Evolutionary conservation across 345 rosid genomes (phyloP).

Genomic region (Salix suchowensis): DNA sequence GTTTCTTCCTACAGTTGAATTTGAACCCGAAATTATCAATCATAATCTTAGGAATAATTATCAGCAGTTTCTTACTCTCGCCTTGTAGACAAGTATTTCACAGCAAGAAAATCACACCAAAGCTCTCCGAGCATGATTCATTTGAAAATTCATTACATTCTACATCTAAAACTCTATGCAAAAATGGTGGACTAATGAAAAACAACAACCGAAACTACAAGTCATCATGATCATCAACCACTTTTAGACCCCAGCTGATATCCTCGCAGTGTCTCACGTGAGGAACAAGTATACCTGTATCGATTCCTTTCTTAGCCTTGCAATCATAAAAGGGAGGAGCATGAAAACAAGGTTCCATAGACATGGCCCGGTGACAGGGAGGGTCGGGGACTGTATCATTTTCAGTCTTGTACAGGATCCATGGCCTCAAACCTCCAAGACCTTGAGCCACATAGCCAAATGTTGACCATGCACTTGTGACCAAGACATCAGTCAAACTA

Average conservation of each 20-base stretch:
- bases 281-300: constrained; percentile 22
- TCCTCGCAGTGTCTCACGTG: constrained; percentile 34
- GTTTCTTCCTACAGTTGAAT: no score
- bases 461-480: constrained; percentile 31
- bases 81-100: no score
- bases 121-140: background rate
- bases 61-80: no score
- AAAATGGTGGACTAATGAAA: background rate
- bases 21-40: no score
- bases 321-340: constrained; percentile 35
- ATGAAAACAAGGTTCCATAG: constrained; percentile 32
- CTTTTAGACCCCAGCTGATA: constrained; percentile 32
- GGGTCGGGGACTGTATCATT: constrained; percentile 28
- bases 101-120: background rate
- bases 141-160: background rate
- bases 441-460: constrained; percentile 36
- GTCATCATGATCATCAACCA: constrained; percentile 17
- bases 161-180: background rate
- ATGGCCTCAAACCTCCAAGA: constrained; percentile 27
- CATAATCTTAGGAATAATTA: no score
- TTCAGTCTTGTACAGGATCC: constrained; percentile 29
- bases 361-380: constrained; percentile 27
- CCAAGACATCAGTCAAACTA: constrained; percentile 23
- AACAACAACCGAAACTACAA: background rate
- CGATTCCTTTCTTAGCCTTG: constrained; percentile 24